Conservation (phyloP, 2,329 filamentous ascomycete species). For the Apiospora hydei region DNA sequence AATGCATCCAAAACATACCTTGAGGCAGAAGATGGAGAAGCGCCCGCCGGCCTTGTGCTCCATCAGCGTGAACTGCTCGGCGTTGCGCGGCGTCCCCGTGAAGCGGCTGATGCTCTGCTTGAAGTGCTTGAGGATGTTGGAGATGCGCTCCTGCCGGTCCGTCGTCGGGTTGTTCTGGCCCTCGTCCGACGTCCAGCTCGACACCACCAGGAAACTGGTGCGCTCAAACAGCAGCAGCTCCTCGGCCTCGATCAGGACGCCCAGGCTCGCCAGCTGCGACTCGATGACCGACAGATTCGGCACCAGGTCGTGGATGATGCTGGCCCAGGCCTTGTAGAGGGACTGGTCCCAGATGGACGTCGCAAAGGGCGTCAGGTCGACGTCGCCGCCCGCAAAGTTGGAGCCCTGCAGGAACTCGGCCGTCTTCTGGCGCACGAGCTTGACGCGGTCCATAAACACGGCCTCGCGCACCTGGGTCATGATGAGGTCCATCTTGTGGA, state of each 20-base stretch:
- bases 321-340: conserved; percentile 97
- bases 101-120: conserved; percentile 84
- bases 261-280: conserved; percentile 81
- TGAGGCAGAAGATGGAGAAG: conserved; percentile 94
- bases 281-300: conserved; percentile 92
- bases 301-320: conserved; percentile 97
- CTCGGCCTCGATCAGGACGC: conserved; percentile 86
- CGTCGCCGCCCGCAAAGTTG: conserved; percentile 45
- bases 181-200: conserved; percentile 80
- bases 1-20: conserved; percentile 43
- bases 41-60: conserved; percentile 77
- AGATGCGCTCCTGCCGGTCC: conserved; percentile 92
- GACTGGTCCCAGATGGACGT: conserved; percentile 99
- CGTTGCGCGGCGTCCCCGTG: conserved; percentile 80
- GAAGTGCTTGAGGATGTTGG: conserved; percentile 98
- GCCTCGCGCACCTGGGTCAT: conserved; percentile 78
- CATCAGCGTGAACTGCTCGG: conserved; percentile 82
- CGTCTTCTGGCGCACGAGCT: conserved; percentile 78
- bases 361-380: conserved; percentile 86
- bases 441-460: conserved; percentile 84
- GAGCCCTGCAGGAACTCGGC: conserved; percentile 57
- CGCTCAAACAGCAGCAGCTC: conserved; percentile 95
- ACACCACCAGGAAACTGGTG: conserved; percentile 96
- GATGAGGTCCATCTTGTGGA: conserved; percentile 99
- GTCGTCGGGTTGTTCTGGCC: conserved; percentile 85